phyloP scores from a whole-genome alignment of 805 yeast species.

The Ogataea sp. region DNA sequence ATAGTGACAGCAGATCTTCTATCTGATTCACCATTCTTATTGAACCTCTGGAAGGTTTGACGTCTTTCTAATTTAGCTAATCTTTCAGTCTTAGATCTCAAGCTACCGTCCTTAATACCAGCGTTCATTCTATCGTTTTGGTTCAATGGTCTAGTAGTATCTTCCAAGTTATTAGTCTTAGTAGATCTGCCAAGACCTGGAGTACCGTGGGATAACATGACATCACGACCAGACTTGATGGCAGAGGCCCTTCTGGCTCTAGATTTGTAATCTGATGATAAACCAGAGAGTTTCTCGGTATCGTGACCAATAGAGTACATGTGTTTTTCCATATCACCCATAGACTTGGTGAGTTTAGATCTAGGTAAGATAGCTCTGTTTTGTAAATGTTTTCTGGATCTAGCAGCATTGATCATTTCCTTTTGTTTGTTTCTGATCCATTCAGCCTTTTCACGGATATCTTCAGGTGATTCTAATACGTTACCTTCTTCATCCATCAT shows the following conservation, averaged over 20 bases:
- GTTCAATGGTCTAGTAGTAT: conserved; percentile 32
- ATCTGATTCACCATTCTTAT: conserved; percentile 94
- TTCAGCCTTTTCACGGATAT: conserved; percentile 74
- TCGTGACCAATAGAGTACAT: conserved; percentile 90
- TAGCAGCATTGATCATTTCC: conserved; percentile 81
- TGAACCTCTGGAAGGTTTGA: conserved; percentile 81
- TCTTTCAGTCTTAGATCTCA: conserved; percentile 80
- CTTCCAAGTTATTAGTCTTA: conserved; percentile 3
- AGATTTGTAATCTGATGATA: conserved; percentile 23
- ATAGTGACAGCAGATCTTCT: conserved; percentile 77
- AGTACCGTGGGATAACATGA: conserved; percentile 36
- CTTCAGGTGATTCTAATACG: conserved; percentile 53
- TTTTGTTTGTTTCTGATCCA: conserved; percentile 97
- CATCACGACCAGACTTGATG: conserved; percentile 71
- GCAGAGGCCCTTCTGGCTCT: too few species aligned
- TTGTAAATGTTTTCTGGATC: conserved; percentile 80
- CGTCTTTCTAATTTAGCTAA: conserved; percentile 85
- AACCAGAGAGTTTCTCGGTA: conserved; percentile 53
- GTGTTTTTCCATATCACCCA: conserved; percentile 77
- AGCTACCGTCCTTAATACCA: conserved; percentile 76
- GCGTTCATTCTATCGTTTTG: conserved; percentile 80
- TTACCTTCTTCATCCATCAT: conserved; percentile 50
- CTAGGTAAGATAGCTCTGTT: conserved; percentile 86
- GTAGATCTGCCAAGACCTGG: conserved; percentile 25
- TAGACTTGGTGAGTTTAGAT: conserved; percentile 73